Conservation (phyloP, 768 basidiomycete genomes). For the Mrakia blollopis region DNA sequence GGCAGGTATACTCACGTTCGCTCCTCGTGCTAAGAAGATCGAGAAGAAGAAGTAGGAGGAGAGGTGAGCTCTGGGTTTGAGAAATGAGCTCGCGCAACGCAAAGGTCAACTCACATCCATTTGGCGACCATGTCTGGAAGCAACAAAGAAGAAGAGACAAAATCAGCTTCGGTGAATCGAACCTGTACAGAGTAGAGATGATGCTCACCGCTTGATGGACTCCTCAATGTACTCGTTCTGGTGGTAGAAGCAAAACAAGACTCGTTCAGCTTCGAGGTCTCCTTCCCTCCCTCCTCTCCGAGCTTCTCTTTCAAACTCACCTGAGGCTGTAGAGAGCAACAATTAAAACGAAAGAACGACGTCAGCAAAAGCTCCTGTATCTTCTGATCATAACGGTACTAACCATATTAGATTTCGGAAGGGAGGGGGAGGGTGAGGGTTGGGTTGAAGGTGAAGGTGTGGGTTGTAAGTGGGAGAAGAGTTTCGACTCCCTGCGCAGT, state of each 20-base stretch:
- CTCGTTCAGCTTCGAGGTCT: background rate
- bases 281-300: background rate
- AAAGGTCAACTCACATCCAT: slow-evolving; percentile 22
- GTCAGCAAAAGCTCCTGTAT: background rate
- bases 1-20: slow-evolving; percentile 62
- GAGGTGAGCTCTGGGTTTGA: background rate
- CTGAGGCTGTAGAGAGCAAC: slow-evolving; percentile 12
- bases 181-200: background rate
- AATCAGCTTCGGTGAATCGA: background rate
- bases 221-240: slow-evolving; percentile 99
- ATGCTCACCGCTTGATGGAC: slow-evolving; percentile 61
- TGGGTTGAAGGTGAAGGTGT: too few relatives aligned
- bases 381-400: background rate
- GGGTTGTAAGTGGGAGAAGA: too few relatives aligned
- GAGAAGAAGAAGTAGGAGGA: background rate
- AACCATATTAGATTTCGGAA: background rate
- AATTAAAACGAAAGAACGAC: background rate
- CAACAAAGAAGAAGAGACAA: background rate
- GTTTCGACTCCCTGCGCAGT: too few relatives aligned
- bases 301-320: background rate
- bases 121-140: slow-evolving; percentile 32
- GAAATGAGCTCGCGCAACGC: too few relatives aligned
- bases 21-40: slow-evolving; percentile 67
- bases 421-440: background rate
- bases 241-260: background rate